Evolutionary conservation across 176 grass and related monocot genomes (phyloP), one percentile per base, ranked within the genome.

Genomic region (Eragrostis curvula): DNA sequence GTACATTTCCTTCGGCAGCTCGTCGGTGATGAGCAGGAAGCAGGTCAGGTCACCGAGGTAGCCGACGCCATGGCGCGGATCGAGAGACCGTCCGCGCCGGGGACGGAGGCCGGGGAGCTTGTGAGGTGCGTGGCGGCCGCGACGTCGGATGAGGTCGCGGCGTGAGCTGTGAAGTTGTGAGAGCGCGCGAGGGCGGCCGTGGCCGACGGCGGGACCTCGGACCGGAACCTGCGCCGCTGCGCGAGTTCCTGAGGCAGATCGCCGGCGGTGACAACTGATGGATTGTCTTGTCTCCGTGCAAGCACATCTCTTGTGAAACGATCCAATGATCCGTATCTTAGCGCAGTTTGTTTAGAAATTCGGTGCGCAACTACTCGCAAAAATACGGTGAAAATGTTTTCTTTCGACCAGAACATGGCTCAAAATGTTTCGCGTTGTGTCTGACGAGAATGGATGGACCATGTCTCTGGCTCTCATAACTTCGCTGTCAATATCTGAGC

Each of bases 1-100:
- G 25, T 96, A 96, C 78, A 91, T 96, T 71, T 96, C 95, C 2
- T 97, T 94, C 74, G 92, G 95, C 24, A 94, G 89, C 92, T 36
- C 87, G n/a, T 60, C 73, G 47, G 47, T 78, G 82, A 77, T 88
- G 82, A 92, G 70, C 77, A 88, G 25, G 77, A 40, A 30, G 6
- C 94, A 94, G 78, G 51, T n/a, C n/a, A n/a, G n/a, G n/a, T 81
- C 52, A 85, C 85, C 53, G 87, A 97, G 82, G 73, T 97, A 32
- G 9, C 53, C 0, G 28, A 12, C 14, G 89, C 81, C 45, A 81
- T 94, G 74, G 79, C 63, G 39, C 66, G 39, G 41, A 55, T 61
- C 60, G 65, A 61, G 18, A 53, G 3, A 20, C 87, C 94, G 13
- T 94, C n/a, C n/a, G n/a, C 3, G 59, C 60, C 27, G 13, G 21